These are phyloP conservation scores for Lichtheimia hyalospora DNA, from an alignment of 371 early-diverging fungal genomes.

Conservation along the genomic window DNA sequence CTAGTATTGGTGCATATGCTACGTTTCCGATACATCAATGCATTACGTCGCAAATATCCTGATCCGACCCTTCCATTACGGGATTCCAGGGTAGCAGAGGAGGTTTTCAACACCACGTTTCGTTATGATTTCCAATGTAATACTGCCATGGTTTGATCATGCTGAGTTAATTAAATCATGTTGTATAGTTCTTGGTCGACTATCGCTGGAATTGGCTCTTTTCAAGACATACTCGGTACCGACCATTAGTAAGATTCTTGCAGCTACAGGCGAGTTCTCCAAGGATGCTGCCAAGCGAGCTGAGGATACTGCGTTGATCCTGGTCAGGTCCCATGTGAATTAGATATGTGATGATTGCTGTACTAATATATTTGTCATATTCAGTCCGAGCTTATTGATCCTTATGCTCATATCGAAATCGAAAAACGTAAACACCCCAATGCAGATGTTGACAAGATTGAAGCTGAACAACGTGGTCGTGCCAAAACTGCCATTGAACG, in stretches of 20 bases:
- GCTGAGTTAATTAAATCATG: too few relatives aligned
- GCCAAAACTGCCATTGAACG: constrained; percentile 29
- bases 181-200: constrained; percentile 8
- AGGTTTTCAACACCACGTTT: constrained; percentile 26
- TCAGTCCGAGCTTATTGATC: constrained; percentile 6
- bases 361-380: background rate
- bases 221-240: constrained; percentile 56
- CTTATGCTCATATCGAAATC: constrained; percentile 7
- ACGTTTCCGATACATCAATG: constrained; percentile 32
- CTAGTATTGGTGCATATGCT: constrained; percentile 27
- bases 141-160: background rate
- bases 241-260: constrained; percentile 47
- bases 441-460: constrained; percentile 1
- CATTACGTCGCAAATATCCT: constrained; percentile 41
- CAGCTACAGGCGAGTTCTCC: constrained; percentile 42
- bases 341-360: background rate
- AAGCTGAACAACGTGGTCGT: constrained; percentile 29
- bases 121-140: constrained; percentile 47
- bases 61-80: constrained; percentile 41
- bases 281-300: constrained; percentile 34
- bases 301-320: constrained; percentile 49
- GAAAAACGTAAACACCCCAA: background rate
- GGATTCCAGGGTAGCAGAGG: constrained; percentile 37
- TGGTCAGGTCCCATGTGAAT: constrained; percentile 5
- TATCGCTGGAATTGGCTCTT: constrained; percentile 44